Conservation (phyloP, 2,329 filamentous ascomycete genomes). For the Eutypella sp. region DNA sequence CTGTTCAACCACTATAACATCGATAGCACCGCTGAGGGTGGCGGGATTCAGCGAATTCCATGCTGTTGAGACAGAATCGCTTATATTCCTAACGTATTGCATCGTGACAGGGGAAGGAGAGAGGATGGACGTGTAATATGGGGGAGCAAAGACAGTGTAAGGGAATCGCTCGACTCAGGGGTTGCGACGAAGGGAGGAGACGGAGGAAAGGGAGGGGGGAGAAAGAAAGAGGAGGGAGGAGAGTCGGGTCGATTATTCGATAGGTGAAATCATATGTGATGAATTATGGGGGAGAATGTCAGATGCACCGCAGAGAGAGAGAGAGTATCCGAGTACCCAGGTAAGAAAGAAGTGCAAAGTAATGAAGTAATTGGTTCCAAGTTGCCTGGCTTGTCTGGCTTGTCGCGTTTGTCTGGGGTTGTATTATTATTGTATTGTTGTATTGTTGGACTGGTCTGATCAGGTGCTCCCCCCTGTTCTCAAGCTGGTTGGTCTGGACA, state of each 20-base stretch:
- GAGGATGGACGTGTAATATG: background rate
- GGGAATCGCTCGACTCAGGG: slow-evolving; percentile 5
- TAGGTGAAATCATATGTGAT: background rate
- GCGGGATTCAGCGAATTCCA: slow-evolving; percentile 99
- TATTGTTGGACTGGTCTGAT: too few species aligned
- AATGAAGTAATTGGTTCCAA: too few species aligned
- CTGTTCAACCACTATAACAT: slow-evolving; percentile 96
- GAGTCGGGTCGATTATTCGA: background rate
- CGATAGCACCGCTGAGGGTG: slow-evolving; percentile 94
- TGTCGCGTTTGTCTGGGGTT: too few species aligned
- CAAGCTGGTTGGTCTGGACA: too few species aligned
- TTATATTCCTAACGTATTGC: slow-evolving; percentile 97
- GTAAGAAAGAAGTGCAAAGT: too few species aligned
- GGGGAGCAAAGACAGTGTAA: background rate
- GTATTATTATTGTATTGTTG: too few species aligned
- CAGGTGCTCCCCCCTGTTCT: too few species aligned
- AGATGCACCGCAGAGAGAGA: background rate
- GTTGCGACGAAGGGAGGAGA: background rate
- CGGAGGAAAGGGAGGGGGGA: background rate
- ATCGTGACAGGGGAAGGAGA: slow-evolving; percentile 43
- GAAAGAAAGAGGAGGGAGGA: background rate
- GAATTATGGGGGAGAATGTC: background rate
- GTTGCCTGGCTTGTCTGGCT: too few species aligned
- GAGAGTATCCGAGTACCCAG: too few species aligned
- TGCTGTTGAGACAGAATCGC: slow-evolving; percentile 92